phyloP scores from a whole-genome alignment of 257 asterid genomes.

The Thymus quinquecostatus region DNA sequence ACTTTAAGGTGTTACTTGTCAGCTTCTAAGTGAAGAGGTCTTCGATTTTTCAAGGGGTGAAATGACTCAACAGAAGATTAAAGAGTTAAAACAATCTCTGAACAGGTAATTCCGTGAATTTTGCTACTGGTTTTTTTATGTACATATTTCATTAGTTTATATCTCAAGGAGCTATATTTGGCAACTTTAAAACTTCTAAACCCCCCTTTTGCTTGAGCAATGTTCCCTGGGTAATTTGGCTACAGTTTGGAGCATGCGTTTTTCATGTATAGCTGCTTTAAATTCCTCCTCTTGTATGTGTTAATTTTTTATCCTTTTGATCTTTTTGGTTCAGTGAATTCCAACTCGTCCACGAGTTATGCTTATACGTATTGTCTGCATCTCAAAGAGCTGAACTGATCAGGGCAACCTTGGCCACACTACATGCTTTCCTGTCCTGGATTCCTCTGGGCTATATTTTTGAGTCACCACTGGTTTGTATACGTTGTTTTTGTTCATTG shows the following conservation, averaged over 20 bases:
- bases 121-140: conserved; percentile 8
- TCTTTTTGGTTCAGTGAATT: conserved; percentile 67
- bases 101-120: conserved; percentile 62
- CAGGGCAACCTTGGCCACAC: conserved; percentile 88
- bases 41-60: conserved; percentile 99
- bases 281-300: neutral
- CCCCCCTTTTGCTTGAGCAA: neutral
- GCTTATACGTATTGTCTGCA: conserved; percentile 86
- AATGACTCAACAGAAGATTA: conserved; percentile 97
- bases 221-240: conserved; percentile 17
- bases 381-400: conserved; percentile 95
- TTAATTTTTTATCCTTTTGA: conserved; percentile 21
- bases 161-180: conserved; percentile 18
- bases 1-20: conserved; percentile 37
- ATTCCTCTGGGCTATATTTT: conserved; percentile 95
- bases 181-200: neutral
- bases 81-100: conserved; percentile 89
- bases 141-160: neutral
- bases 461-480: conserved; percentile 93
- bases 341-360: conserved; percentile 94
- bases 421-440: conserved; percentile 98
- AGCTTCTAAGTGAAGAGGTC: conserved; percentile 99
- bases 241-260: conserved; percentile 3
- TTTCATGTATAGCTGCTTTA: conserved; percentile 13
- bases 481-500: conserved; percentile 30